Conservation (phyloP, 192 early-diverging fungal genomes). For the Lunasporangiospora selenospora region DNA sequence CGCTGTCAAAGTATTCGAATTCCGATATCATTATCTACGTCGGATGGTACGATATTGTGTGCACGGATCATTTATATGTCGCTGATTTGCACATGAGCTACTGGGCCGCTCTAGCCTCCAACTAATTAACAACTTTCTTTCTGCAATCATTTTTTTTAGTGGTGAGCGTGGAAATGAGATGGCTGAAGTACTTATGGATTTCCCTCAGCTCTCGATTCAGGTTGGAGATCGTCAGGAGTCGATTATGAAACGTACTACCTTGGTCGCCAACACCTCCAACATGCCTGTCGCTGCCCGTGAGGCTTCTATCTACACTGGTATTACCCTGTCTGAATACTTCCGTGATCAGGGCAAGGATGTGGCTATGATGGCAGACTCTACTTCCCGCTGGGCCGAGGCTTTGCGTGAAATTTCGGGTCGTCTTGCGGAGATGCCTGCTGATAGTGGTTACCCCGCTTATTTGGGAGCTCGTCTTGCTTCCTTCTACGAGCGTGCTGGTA, state of each 20-base stretch:
- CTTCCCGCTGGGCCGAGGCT: slow-evolving; percentile 99
- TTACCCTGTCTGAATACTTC: slow-evolving; percentile 99
- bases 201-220: slow-evolving; percentile 91
- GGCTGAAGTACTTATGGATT: slow-evolving; percentile 99
- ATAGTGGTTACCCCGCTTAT: slow-evolving; percentile 98
- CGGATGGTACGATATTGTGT: slow-evolving; percentile 76
- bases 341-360: slow-evolving; percentile 99
- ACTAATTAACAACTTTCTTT: background rate
- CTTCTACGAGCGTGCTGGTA: slow-evolving; percentile 99
- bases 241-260: slow-evolving; percentile 99
- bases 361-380: slow-evolving; percentile 99
- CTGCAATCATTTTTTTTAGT: slow-evolving; percentile 32
- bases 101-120: background rate
- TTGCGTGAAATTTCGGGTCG: slow-evolving; percentile 99
- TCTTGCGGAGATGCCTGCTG: slow-evolving; percentile 98
- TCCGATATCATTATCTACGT: slow-evolving; percentile 99
- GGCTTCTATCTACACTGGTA: slow-evolving; percentile 99
- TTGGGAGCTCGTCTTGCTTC: slow-evolving; percentile 98
- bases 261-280: slow-evolving; percentile 99
- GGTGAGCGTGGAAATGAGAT: slow-evolving; percentile 99
- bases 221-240: slow-evolving; percentile 95
- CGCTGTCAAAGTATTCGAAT: slow-evolving; percentile 99
- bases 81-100: background rate
- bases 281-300: slow-evolving; percentile 99
- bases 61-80: slow-evolving; percentile 56